Percentiles rank a stretch among this genome's conserved stretches.
phyloP scores from a whole-genome alignment of 2,329 filamentous ascomycete genomes.

The Ceratocystis huliohia region DNA sequence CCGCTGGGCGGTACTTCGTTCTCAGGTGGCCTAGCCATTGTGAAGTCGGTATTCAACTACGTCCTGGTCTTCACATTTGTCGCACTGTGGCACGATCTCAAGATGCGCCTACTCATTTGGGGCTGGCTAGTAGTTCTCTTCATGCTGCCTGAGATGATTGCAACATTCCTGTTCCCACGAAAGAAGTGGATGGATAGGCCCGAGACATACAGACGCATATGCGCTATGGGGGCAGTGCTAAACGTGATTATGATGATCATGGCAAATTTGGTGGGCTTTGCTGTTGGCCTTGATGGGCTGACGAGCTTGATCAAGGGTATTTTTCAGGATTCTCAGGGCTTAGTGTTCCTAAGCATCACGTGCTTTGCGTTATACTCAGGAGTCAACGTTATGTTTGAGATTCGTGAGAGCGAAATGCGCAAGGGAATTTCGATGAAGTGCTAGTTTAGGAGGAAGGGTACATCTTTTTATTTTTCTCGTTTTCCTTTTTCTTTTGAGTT shows the following conservation, averaged over 20 bases:
- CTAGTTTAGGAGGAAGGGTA: background rate
- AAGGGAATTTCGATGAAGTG: conserved; percentile 71
- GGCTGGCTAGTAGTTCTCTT: conserved; percentile 94
- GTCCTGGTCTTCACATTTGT: conserved; percentile 89
- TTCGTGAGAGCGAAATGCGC: conserved; percentile 71
- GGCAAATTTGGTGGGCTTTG: conserved; percentile 91
- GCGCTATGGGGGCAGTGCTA: conserved; percentile 63
- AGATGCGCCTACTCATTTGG: conserved; percentile 82
- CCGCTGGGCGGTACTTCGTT: conserved; percentile 65
- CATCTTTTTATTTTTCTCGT: background rate
- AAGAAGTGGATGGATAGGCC: conserved; percentile 57
- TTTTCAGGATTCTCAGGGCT: conserved; percentile 58
- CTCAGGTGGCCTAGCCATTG: conserved; percentile 34
- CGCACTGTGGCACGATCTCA: conserved; percentile 94
- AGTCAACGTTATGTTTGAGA: conserved; percentile 92
- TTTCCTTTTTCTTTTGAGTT: background rate
- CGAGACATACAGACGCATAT: conserved; percentile 64
- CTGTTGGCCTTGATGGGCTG: conserved; percentile 78
- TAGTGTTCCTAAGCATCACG: conserved; percentile 58
- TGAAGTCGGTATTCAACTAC: conserved; percentile 58
- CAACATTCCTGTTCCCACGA: conserved; percentile 56
- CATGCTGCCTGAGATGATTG: conserved; percentile 76
- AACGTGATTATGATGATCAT: conserved; percentile 93
- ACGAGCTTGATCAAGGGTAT: conserved; percentile 64
- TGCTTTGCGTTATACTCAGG: conserved; percentile 70